These are phyloP conservation scores for Colletotrichum magnum DNA, from an alignment of 2,329 filamentous ascomycete genomes.

Conservation along the genomic window DNA sequence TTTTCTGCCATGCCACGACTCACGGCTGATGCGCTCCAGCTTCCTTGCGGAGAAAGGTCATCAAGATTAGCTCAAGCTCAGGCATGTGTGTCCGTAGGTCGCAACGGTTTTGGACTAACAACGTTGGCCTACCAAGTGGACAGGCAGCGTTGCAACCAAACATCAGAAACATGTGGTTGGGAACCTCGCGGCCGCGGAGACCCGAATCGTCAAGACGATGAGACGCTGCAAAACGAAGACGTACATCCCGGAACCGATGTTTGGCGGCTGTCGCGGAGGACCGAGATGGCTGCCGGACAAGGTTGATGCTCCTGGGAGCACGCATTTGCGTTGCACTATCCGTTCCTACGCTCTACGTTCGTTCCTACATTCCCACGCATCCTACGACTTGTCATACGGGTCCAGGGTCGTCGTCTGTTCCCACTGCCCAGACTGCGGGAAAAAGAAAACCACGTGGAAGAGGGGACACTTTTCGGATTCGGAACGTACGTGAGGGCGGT, in stretches of 20 bases:
- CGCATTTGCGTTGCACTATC: no score
- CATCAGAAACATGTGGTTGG: not conserved
- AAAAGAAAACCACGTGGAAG: slow-evolving; percentile 31
- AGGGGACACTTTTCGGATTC: slow-evolving; percentile 21
- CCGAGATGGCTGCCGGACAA: no score
- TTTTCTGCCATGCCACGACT: not conserved
- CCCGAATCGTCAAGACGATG: not conserved
- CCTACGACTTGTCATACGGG: not conserved
- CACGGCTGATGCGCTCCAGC: not conserved
- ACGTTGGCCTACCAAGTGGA: slow-evolving; percentile 6
- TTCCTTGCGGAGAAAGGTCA: not conserved
- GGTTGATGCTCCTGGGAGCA: not conserved
- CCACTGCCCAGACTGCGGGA: slow-evolving; percentile 21
- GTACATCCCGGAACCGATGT: not conserved
- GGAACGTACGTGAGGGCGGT: slow-evolving; percentile 9
- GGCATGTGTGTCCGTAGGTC: not conserved
- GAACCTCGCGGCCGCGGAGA: not conserved
- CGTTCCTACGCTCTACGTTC: not conserved
- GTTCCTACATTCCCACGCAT: not conserved
- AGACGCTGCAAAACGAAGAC: not conserved
- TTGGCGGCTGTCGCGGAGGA: not conserved
- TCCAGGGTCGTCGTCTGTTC: slow-evolving; percentile 17
- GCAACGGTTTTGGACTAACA: slow-evolving; percentile 15
- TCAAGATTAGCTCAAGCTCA: not conserved
- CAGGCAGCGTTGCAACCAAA: slow-evolving; percentile 12